Evolutionary conservation across 495 filamentous ascomycete genomes (phyloP).

Genomic region (Chaetomidium leptoderma): DNA sequence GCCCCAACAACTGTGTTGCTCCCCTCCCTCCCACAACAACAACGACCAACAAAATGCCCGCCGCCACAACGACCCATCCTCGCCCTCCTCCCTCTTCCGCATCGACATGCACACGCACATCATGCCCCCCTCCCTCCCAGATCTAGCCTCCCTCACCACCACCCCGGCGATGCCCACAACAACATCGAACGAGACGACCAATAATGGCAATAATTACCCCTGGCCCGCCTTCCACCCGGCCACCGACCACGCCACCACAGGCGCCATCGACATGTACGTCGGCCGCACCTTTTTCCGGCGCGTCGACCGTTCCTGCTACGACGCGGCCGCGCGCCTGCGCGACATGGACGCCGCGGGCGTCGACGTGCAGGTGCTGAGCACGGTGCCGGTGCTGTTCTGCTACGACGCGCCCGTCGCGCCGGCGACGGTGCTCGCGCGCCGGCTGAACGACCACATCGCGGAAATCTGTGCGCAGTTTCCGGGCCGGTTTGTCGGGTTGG

Average conservation of each 20-base stretch:
- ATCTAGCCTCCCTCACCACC: conserved; percentile 18
- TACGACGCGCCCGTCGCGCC: conserved; percentile 26
- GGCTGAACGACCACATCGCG: conserved; percentile 27
- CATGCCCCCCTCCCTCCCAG: conserved; percentile 27
- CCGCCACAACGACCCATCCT: neutral
- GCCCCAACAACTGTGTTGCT: neutral
- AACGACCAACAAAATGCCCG: neutral
- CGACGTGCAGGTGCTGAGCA: conserved; percentile 32
- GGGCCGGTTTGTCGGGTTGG: conserved; percentile 25
- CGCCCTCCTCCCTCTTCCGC: conserved; percentile 23
- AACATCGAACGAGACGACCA: conserved; percentile 7
- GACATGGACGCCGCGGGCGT: conserved; percentile 31
- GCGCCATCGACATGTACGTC: conserved; percentile 31
- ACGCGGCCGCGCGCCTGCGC: conserved; percentile 18
- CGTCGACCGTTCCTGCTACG: conserved; percentile 26
- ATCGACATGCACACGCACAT: conserved; percentile 36
- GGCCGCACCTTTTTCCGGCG: conserved; percentile 28
- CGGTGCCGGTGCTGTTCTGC: conserved; percentile 31
- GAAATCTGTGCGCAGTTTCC: conserved; percentile 4
- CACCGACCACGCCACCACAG: neutral
- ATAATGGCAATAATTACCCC: conserved; percentile 11
- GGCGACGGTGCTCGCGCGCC: conserved; percentile 17
- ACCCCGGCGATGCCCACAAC: neutral
- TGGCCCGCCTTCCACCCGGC: conserved; percentile 26
- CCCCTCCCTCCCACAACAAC: neutral